Evolutionary conservation across 2,329 filamentous ascomycete species (phyloP).

Genomic region (Apiospora phragmitis): DNA sequence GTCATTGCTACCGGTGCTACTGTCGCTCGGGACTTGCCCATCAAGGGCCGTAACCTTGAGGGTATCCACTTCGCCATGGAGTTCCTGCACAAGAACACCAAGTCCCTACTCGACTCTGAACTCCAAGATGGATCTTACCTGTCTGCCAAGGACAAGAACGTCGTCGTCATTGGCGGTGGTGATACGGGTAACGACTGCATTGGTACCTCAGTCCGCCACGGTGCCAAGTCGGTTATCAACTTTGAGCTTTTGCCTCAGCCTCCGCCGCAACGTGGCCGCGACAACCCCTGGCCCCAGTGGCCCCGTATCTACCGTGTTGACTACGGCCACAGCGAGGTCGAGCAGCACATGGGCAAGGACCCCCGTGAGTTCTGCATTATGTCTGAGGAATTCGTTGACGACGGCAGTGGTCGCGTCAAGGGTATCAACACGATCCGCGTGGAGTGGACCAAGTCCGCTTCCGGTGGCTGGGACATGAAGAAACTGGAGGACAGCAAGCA

Average conservation of each 20-base stretch:
- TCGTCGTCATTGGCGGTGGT: conserved; percentile 95
- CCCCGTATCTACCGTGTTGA: conserved; percentile 97
- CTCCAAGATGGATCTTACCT: conserved; percentile 84
- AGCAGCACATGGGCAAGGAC: conserved; percentile 93
- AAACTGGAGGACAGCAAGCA: conserved; percentile 90
- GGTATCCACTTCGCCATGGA: conserved; percentile 97
- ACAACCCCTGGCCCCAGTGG: conserved; percentile 99
- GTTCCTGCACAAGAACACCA: conserved; percentile 96
- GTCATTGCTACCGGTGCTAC: conserved; percentile 92
- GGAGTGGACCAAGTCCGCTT: conserved; percentile 89
- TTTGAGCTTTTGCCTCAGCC: conserved; percentile 95
- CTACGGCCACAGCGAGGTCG: conserved; percentile 94
- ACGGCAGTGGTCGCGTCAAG: conserved; percentile 84
- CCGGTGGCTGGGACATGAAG: conserved; percentile 98
- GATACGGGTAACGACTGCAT: conserved; percentile 99
- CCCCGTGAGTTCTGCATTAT: conserved; percentile 98
- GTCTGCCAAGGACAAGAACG: conserved; percentile 92
- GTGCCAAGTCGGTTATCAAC: conserved; percentile 94
- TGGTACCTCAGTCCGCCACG: conserved; percentile 92
- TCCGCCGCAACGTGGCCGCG: conserved; percentile 82
- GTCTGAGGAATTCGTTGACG: conserved; percentile 94
- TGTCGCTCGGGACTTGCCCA: conserved; percentile 88
- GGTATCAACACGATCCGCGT: conserved; percentile 95
- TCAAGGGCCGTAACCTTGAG: conserved; percentile 82
- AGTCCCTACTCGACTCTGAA: conserved; percentile 91